phyloP scores from a whole-genome alignment of 1,284 basidiomycete genomes.

The Naganishia liquefaciens region DNA sequence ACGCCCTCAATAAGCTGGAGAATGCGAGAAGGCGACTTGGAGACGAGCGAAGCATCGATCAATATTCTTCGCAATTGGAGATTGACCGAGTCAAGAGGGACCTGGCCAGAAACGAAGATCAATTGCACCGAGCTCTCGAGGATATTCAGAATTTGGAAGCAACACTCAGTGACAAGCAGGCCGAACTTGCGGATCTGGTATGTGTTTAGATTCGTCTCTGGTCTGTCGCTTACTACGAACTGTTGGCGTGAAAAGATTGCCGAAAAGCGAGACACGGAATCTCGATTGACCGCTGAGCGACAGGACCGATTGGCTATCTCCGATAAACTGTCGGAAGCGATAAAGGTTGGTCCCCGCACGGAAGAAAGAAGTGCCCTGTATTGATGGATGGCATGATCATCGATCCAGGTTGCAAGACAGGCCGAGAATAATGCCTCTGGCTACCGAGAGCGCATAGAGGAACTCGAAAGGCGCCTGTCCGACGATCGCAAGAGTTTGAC shows the following conservation, averaged over 20 bases:
- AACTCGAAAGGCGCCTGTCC: constrained; percentile 76
- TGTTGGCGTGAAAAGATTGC: constrained; percentile 57
- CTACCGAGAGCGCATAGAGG: constrained; percentile 64
- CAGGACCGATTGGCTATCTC: constrained; percentile 78
- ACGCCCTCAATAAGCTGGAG: constrained; percentile 63
- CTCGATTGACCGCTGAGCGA: constrained; percentile 74
- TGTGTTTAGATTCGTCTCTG: constrained; percentile 32
- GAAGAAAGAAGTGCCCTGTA: too few species aligned
- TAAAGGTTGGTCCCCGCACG: constrained; percentile 55
- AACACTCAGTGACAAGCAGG: constrained; percentile 67
- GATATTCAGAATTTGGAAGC: constrained; percentile 71
- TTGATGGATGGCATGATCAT: background rate
- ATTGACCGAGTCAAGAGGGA: constrained; percentile 85
- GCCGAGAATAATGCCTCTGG: constrained; percentile 66
- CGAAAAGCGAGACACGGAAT: constrained; percentile 74
- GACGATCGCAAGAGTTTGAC: constrained; percentile 78
- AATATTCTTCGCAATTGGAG: constrained; percentile 86
- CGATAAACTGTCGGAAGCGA: constrained; percentile 77
- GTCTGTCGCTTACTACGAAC: background rate
- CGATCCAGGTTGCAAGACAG: constrained; percentile 57
- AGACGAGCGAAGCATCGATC: constrained; percentile 76
- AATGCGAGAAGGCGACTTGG: constrained; percentile 65
- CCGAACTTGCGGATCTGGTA: constrained; percentile 67
- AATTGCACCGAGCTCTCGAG: constrained; percentile 70
- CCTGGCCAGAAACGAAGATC: constrained; percentile 74